Base-by-base conservation (phyloP, 1,139 yeast genomes). In the Ogataea hybrid region DNA sequence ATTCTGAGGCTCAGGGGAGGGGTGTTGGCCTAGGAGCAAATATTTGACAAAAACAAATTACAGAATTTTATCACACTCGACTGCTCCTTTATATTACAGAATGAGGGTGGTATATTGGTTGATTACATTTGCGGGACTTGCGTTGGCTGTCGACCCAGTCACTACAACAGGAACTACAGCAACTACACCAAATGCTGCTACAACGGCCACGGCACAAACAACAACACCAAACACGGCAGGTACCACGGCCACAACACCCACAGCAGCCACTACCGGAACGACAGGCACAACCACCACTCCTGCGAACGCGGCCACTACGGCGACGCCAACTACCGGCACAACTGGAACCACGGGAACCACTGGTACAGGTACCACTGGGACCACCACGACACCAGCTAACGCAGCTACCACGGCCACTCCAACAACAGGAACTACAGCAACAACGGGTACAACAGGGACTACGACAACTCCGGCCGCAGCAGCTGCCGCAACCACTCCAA, bases 191-290 rank as follows among this genome's bases (percentile, higher is more conserved):
- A 25, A 47, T 15, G 36, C 57, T 3, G 39, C 57, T 4, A 30
- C 58, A 8, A 40, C 57, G 6, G 45, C 55, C 6, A 39, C 56
- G 5, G 43, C 58, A 5, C 29, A 52, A 6, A 29, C 57, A 12
- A 32, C 56, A 12, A 34, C 45, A 15, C 29, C 52, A 1, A 31
- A 50, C 6, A 23, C 53, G 70, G 69, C 74, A 9, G 67, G 69
- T 23, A 68, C 67, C 2, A 73, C 47, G 10, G 32, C 48, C 12
- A 23, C 47, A 8, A 31, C 41, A 6, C 25, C 48, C 3, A 28
- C 50, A 2, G 28, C 46, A 12, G 22, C 35, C 4, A 25, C 32
- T 40, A 15, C 33, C 9, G 34, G 36, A 10, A 28, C 40, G 2
- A 23, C 38, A 12, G 20, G 25, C 9, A 29, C 41, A 10, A 32